Conservation (phyloP, 768 basidiomycete genomes). For the Lactarius psammicola region DNA sequence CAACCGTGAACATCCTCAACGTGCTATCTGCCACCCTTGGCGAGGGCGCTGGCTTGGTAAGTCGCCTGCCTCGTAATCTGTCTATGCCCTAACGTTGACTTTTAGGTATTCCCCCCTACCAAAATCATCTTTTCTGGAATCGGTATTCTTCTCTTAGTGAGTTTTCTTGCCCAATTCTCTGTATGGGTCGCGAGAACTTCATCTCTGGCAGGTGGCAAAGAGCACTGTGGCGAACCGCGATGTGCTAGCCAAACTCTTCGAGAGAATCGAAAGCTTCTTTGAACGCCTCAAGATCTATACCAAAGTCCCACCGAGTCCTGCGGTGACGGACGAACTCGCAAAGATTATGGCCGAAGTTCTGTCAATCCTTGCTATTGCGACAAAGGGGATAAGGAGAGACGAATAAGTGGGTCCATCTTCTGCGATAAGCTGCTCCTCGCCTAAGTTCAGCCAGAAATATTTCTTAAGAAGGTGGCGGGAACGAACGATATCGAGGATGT, state of each 20-base stretch:
- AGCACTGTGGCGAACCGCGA: background rate
- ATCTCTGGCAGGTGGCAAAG: background rate
- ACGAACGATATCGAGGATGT: background rate
- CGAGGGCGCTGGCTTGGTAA: background rate
- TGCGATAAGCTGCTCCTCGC: background rate
- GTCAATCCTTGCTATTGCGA: background rate
- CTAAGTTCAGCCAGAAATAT: background rate
- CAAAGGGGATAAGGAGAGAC: background rate
- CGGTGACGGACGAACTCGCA: background rate
- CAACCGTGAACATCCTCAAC: background rate
- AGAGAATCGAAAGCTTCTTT: background rate
- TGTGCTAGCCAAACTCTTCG: background rate
- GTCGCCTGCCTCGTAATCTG: background rate
- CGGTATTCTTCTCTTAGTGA: background rate
- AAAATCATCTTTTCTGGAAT: background rate
- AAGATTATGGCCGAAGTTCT: background rate
- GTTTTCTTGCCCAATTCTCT: background rate
- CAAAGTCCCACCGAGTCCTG: background rate
- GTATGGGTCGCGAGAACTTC: background rate
- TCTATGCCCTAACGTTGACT: background rate
- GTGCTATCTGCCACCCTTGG: background rate
- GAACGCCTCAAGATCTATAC: background rate
- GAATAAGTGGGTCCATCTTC: background rate
- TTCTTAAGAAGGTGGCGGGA: background rate
- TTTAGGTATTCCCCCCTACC: background rate